Conservation (phyloP, 192 early-diverging fungal genomes). For the Linnemannia elongata region DNA sequence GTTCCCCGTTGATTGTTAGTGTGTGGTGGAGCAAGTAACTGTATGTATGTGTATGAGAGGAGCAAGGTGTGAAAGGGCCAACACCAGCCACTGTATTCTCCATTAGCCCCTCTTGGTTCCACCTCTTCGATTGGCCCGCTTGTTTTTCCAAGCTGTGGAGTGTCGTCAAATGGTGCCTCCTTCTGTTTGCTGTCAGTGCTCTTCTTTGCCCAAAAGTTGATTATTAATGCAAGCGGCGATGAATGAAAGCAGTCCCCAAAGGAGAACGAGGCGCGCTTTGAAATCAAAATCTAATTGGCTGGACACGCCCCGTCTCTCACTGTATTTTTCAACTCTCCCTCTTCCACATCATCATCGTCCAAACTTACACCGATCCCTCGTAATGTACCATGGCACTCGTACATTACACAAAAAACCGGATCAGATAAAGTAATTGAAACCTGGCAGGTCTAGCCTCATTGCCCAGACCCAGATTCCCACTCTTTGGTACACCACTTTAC, state of each 20-base stretch:
- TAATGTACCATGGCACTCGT: too few relatives aligned
- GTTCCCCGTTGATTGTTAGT: neutral
- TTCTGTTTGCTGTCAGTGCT: neutral
- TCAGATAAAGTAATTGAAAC: too few relatives aligned
- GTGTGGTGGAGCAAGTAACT: neutral
- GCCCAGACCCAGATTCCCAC: too few relatives aligned
- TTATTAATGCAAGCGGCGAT: constrained; percentile 15
- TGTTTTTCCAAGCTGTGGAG: neutral
- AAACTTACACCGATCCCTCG: neutral
- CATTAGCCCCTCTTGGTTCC: neutral
- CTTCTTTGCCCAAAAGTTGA: neutral
- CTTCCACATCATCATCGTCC: neutral
- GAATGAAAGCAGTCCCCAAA: neutral
- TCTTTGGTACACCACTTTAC: too few relatives aligned
- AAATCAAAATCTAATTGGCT: neutral
- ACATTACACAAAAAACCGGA: too few relatives aligned
- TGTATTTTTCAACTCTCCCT: neutral
- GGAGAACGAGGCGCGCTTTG: neutral
- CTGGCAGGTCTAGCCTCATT: too few relatives aligned
- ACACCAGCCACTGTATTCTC: neutral
- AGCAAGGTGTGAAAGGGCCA: neutral
- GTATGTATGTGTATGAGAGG: neutral
- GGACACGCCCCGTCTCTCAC: neutral
- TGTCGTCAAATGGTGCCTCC: constrained; percentile 33
- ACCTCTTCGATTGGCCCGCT: neutral